Evolutionary conservation across 148 eudicot species (phyloP), one percentile per base, ranked within the genome.

Genomic region (Cornus controversa): DNA sequence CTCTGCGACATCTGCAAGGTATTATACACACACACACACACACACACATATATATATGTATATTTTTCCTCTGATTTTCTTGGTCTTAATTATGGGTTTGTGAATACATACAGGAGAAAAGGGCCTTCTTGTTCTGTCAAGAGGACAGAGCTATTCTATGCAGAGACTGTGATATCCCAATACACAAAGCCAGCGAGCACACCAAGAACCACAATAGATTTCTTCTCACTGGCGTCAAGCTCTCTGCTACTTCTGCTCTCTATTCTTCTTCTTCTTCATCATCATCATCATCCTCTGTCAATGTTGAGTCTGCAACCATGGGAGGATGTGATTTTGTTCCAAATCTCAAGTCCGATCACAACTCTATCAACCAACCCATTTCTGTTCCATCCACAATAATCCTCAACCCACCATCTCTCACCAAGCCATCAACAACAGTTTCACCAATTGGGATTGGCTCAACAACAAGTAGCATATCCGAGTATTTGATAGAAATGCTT

Each of bases 121-220:
- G 85, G 79, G 98, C 92, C n/a, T 78, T 90, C 72, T 26, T 94
- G 78, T 92, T 94, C 75, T 94, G 97, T 72, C 93, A 92, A 81
- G 90, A 94, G 73, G 97, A 92, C 70, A 84, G 97, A 69, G 93
- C 93, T 24, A 88, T 92, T 28, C 71, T 92, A 36, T 92, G 98
- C 75, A 86, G 80, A 26, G 93, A 94, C 5, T 94, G 97, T 72
- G 98, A 94, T 72, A 42, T 81, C 13, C 75, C 93, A 29, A 82
- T 94, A 6, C 98, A 94, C 91, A 84, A 78, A 78, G 85, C 90
- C 36, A 94, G 89, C 74, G 92, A 89, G 64, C 87, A 77, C 65
- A 89, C 95, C 25, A 76, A 82, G 74, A 92, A 90, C 16, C 98
- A 94, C 75, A 82, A 80, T 7, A 81, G 98, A 58, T 92, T 90